phyloP scores from a whole-genome alignment of 768 basidiomycete genomes.

The Tylopilus balloui region DNA sequence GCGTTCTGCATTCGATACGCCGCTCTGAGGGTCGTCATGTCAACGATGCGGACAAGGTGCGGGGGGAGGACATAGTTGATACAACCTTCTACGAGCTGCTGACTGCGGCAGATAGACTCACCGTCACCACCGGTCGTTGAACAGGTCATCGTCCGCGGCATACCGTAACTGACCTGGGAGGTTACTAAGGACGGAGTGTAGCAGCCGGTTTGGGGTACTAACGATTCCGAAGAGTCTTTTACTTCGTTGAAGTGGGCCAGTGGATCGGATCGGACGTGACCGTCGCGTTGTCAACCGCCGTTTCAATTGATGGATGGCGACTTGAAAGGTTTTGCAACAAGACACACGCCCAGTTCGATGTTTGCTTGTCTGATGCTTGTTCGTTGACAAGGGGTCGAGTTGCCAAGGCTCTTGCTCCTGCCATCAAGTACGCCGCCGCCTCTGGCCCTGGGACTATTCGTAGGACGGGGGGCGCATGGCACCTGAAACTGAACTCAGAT shows the following conservation, averaged over 20 bases:
- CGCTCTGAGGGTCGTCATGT: slow-evolving; percentile 8
- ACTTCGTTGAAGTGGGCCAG: not conserved
- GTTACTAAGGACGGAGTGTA: slow-evolving; percentile 4
- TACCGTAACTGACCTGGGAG: slow-evolving; percentile 11
- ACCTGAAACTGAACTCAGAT: too few species aligned
- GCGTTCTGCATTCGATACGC: slow-evolving; percentile 7
- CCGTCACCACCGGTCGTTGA: not conserved
- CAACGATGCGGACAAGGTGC: slow-evolving; percentile 1
- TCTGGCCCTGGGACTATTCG: too few species aligned
- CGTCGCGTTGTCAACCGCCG: too few species aligned
- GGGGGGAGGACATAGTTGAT: slow-evolving; percentile 5
- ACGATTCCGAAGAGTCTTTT: not conserved
- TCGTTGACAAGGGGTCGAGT: too few species aligned
- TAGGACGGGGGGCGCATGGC: too few species aligned
- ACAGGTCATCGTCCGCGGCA: slow-evolving; percentile 8
- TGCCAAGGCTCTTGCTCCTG: too few species aligned
- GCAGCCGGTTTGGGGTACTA: not conserved
- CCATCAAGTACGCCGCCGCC: too few species aligned
- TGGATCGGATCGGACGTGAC: too few species aligned
- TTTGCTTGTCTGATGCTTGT: too few species aligned
- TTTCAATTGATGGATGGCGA: too few species aligned
- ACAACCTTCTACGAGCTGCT: slow-evolving; percentile 3
- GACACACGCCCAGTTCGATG: too few species aligned
- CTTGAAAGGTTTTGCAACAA: too few species aligned
- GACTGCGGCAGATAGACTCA: slow-evolving; percentile 1